A percentile compares a stretch with the other conserved stretches of the same genome.
These are phyloP conservation scores for Lunularia cruciata DNA, from an alignment of 225 moss, liverwort and hornwort species.

Conservation along the genomic window DNA sequence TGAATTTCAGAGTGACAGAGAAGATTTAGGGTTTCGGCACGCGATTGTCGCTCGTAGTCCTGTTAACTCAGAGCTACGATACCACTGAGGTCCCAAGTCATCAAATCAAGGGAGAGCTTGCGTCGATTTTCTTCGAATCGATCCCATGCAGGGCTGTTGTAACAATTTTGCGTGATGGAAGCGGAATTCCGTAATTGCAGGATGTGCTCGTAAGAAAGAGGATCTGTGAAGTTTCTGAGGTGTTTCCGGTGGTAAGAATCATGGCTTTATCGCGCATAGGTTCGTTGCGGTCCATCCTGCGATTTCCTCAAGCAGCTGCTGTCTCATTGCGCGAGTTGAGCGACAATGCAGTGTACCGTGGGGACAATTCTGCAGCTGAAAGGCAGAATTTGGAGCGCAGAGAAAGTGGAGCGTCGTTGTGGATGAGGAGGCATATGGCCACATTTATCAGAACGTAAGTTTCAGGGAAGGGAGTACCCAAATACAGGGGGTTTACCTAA, in stretches of 20 bases:
- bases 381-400: neutral
- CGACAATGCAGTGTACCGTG: neutral
- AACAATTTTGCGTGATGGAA: constrained; percentile 11
- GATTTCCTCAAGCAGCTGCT: constrained; percentile 9
- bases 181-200: constrained; percentile 19
- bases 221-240: neutral
- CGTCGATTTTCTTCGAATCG: neutral
- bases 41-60: neutral
- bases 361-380: neutral
- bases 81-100: neutral
- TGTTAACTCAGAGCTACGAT: neutral
- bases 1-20: neutral
- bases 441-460: constrained; percentile 28
- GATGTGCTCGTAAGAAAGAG: neutral
- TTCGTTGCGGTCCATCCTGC: constrained; percentile 14
- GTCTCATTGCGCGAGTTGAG: neutral
- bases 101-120: neutral
- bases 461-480: neutral
- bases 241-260: neutral
- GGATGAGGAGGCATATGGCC: constrained; percentile 19
- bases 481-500: neutral
- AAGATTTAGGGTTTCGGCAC: constrained; percentile 10
- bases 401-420: neutral
- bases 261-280: constrained; percentile 20
- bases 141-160: neutral